Evolutionary conservation across 768 basidiomycete genomes (phyloP).

Genomic region (Psilocybe cyanescens): DNA sequence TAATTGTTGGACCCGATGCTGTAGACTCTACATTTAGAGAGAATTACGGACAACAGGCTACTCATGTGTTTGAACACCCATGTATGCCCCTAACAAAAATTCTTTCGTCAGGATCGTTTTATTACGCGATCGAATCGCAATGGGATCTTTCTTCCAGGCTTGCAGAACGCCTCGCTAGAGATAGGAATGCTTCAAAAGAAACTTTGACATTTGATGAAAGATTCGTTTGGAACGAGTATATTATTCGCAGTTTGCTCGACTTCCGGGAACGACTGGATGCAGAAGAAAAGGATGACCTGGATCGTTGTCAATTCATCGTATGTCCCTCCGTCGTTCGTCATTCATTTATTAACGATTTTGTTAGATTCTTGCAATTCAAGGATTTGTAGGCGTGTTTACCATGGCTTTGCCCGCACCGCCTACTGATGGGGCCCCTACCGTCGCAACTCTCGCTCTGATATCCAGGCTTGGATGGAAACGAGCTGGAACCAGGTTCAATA

Average conservation of each 20-base stretch:
- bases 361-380: slow-evolving; percentile 91
- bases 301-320: slow-evolving; percentile 85
- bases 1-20: slow-evolving; percentile 59
- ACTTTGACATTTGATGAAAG: slow-evolving; percentile 74
- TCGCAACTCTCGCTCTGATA: slow-evolving; percentile 80
- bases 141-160: slow-evolving; percentile 94
- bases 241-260: slow-evolving; percentile 84
- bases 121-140: slow-evolving; percentile 78
- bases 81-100: slow-evolving; percentile 90
- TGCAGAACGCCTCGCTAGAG: slow-evolving; percentile 64
- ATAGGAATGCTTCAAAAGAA: slow-evolving; percentile 47
- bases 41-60: slow-evolving; percentile 45
- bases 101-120: slow-evolving; percentile 90
- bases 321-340: slow-evolving; percentile 30
- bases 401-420: slow-evolving; percentile 80
- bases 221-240: slow-evolving; percentile 95
- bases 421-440: slow-evolving; percentile 68
- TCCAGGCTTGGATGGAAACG: slow-evolving; percentile 92
- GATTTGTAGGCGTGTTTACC: slow-evolving; percentile 84
- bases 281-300: slow-evolving; percentile 73
- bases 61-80: slow-evolving; percentile 84
- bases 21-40: slow-evolving; percentile 54
- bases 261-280: slow-evolving; percentile 82
- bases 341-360: slow-evolving; percentile 9
- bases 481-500: slow-evolving; percentile 97